Percentiles rank a stretch among this genome's conserved stretches.
These are phyloP conservation scores for Chernovozyma aurita DNA, from an alignment of 1,139 yeast genomes.

Conservation along the genomic window DNA sequence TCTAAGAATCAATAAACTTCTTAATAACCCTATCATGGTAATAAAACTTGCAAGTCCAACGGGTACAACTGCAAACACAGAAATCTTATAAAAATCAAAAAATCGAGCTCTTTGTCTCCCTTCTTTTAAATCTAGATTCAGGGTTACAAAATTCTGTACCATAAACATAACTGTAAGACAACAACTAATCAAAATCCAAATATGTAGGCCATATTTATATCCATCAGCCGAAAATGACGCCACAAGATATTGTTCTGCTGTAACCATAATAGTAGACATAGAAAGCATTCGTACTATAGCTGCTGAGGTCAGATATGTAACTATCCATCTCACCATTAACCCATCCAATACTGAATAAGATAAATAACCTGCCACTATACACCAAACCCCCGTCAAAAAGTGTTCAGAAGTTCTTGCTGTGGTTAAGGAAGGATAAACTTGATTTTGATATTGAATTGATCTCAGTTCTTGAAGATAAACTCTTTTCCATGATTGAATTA, in stretches of 20 bases:
- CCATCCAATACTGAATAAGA: slow-evolving; percentile 86
- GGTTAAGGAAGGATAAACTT: slow-evolving; percentile 26
- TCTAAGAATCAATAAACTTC: slow-evolving; percentile 71
- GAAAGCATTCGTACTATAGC: slow-evolving; percentile 83
- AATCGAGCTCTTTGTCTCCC: slow-evolving; percentile 50
- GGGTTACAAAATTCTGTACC: slow-evolving; percentile 83
- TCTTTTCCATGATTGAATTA: slow-evolving; percentile 51
- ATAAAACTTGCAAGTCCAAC: slow-evolving; percentile 92
- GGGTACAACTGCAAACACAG: slow-evolving; percentile 95
- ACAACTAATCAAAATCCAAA: slow-evolving; percentile 89
- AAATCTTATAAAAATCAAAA: slow-evolving; percentile 77
- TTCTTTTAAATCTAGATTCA: slow-evolving; percentile 59
- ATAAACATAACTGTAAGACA: slow-evolving; percentile 79
- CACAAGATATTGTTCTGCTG: slow-evolving; percentile 65
- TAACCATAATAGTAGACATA: slow-evolving; percentile 68
- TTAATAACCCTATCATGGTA: slow-evolving; percentile 79
- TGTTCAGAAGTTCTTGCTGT: slow-evolving; percentile 66
- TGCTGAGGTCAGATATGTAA: slow-evolving; percentile 81
- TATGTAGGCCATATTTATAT: slow-evolving; percentile 65
- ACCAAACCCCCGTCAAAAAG: slow-evolving; percentile 71
- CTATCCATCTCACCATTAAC: slow-evolving; percentile 89
- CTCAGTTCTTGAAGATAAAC: slow-evolving; percentile 26
- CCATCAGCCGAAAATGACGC: slow-evolving; percentile 52
- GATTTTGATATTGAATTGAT: slow-evolving; percentile 16
- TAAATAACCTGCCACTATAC: slow-evolving; percentile 80